Conservation (phyloP, 257 asterid species). For the Striga asiatica region DNA sequence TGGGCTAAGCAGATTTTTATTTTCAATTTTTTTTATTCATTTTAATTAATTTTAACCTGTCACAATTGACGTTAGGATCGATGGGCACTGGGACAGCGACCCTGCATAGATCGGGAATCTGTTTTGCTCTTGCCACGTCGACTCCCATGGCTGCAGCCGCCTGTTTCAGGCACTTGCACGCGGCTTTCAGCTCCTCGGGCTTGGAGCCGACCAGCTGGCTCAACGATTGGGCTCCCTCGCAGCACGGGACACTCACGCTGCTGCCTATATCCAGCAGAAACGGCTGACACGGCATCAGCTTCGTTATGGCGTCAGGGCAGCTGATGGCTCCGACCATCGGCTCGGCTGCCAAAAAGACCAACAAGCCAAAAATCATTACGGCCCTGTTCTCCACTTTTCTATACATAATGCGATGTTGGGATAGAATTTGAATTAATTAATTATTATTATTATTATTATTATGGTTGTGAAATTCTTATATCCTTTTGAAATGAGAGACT, state of each 20-base stretch:
- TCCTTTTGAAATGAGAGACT: no score
- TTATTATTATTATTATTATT: no score
- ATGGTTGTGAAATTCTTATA: no score
- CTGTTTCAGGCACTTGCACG: conserved; percentile 23
- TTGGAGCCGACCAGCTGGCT: not conserved
- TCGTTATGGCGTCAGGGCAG: conserved; percentile 11
- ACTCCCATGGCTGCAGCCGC: conserved; percentile 4
- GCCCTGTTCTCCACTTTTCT: not conserved
- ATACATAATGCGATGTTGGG: no score
- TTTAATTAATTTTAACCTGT: not conserved
- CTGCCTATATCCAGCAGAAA: conserved; percentile 9
- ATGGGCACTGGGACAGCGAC: conserved; percentile 22
- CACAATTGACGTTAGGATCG: conserved; percentile 20
- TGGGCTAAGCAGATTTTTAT: not conserved
- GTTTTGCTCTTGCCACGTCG: conserved; percentile 1
- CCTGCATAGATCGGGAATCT: conserved; percentile 19
- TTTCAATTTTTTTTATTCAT: no score
- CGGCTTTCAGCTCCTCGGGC: not conserved
- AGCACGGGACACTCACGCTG: conserved; percentile 12
- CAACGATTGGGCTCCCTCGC: conserved; percentile 21
- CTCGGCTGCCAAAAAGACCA: not conserved
- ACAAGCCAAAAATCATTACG: not conserved
- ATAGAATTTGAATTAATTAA: no score
- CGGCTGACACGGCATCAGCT: conserved; percentile 17
- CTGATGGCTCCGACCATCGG: not conserved